A percentile compares a stretch with the other conserved stretches of the same genome.
These are phyloP conservation scores for Fraxinus cuspidata DNA, from an alignment of 257 asterid species.

Conservation along the genomic window DNA sequence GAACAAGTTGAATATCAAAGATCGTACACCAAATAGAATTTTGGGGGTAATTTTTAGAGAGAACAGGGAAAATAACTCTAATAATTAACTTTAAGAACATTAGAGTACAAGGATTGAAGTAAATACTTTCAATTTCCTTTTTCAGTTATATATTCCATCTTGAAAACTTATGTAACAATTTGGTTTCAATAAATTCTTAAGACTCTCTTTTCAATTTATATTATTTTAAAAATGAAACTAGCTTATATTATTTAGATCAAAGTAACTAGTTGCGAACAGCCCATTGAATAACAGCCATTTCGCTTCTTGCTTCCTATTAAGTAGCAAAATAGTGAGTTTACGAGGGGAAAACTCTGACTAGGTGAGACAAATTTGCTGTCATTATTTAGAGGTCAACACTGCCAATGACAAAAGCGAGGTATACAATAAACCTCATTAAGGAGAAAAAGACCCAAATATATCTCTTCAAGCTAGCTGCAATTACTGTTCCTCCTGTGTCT, in stretches of 20 bases:
- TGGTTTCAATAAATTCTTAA: conserved; percentile 2
- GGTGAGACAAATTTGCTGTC: too few relatives aligned
- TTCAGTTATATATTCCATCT: conserved; percentile 1
- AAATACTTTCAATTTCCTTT: conserved; percentile 11
- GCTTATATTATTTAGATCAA: not conserved
- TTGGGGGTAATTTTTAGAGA: not conserved
- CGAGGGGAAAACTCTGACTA: too few relatives aligned
- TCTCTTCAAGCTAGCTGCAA: not conserved
- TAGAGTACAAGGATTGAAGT: not conserved
- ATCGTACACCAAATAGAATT: not conserved
- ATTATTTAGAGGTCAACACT: too few relatives aligned
- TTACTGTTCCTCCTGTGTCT: not conserved
- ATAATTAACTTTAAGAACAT: not conserved
- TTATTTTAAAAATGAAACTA: not conserved
- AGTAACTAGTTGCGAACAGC: not conserved
- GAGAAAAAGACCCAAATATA: not conserved
- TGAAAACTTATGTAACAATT: not conserved
- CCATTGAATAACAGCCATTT: too few relatives aligned
- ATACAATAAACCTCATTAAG: not conserved
- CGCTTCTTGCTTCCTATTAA: too few relatives aligned
- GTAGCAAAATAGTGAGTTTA: too few relatives aligned
- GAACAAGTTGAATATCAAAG: conserved; percentile 17
- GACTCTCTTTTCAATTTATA: not conserved
- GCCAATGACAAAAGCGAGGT: not conserved
- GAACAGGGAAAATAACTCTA: not conserved